Evolutionary conservation across 768 basidiomycete species (phyloP).

Genomic region (Russula earlei): DNA sequence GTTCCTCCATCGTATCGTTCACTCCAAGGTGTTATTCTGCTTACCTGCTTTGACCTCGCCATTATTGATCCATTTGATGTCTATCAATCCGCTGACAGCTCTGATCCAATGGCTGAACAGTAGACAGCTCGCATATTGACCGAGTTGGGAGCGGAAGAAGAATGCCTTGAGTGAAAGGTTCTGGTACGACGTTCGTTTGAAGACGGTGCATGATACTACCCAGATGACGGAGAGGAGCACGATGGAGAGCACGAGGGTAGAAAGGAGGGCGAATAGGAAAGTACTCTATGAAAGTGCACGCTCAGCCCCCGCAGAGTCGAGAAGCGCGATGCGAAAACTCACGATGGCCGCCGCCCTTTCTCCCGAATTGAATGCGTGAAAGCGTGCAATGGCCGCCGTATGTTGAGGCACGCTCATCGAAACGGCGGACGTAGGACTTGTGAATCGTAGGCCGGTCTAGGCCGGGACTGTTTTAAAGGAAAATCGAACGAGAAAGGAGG

Average conservation of each 20-base stretch:
- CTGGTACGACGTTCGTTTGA: conserved; percentile 21
- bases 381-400: not conserved
- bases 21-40: conserved; percentile 13
- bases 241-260: conserved; percentile 13
- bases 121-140: conserved; percentile 57
- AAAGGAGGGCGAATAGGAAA: conserved; percentile 8
- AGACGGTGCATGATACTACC: conserved; percentile 26
- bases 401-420: not conserved
- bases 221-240: conserved; percentile 8
- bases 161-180: conserved; percentile 33
- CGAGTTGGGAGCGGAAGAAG: conserved; percentile 66
- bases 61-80: conserved; percentile 38
- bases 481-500: conserved; percentile 23
- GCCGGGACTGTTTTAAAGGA: conserved; percentile 23
- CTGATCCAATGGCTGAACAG: conserved; percentile 49
- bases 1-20: not conserved
- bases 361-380: not conserved
- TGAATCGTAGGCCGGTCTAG: conserved; percentile 9
- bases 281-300: not conserved
- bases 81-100: conserved; percentile 44
- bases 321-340: not conserved
- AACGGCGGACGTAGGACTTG: not conserved
- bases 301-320: not conserved
- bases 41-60: conserved; percentile 42
- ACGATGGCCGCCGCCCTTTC: conserved; percentile 6